Conservation (phyloP, 352 stramenopile genomes). For the Poterioochromonas sp. region DNA sequence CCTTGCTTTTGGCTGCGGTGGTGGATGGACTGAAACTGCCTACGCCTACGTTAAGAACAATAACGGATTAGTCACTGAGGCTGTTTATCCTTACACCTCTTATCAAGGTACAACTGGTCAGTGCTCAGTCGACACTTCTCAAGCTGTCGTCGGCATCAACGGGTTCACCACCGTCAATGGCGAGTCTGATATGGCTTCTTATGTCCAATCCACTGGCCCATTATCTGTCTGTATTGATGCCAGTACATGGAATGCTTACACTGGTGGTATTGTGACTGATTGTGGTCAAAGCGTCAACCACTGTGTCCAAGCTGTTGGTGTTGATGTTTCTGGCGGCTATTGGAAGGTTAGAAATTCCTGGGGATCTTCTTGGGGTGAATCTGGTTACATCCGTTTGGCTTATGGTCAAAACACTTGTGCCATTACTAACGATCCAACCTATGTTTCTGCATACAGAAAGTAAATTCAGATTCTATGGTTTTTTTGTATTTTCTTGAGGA, state of each 20-base stretch:
- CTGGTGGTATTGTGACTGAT: conserved; percentile 47
- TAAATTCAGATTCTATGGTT: too few species aligned
- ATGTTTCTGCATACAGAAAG: not conserved
- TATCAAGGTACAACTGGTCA: conserved; percentile 52
- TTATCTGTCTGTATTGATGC: conserved; percentile 73
- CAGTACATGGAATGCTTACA: conserved; percentile 53
- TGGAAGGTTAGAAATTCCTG: conserved; percentile 83
- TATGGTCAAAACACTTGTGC: conserved; percentile 43
- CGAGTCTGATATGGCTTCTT: conserved; percentile 42
- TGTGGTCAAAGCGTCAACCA: conserved; percentile 60
- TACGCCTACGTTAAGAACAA: conserved; percentile 65
- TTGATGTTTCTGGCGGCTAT: conserved; percentile 49
- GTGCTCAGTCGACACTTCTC: conserved; percentile 38
- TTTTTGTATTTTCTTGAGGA: too few species aligned
- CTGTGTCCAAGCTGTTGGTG: conserved; percentile 68
- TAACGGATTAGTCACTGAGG: conserved; percentile 54
- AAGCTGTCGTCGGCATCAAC: conserved; percentile 22
- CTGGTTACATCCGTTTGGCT: conserved; percentile 46
- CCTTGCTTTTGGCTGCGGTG: conserved; percentile 68
- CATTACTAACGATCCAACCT: conserved; percentile 42
- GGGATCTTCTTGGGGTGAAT: conserved; percentile 46
- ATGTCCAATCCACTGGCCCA: conserved; percentile 55
- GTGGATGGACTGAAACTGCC: conserved; percentile 59
- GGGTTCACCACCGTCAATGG: conserved; percentile 54
- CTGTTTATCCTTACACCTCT: conserved; percentile 49